phyloP scores from a whole-genome alignment of 1,284 basidiomycete species.

The Trichosporon coremiiforme region DNA sequence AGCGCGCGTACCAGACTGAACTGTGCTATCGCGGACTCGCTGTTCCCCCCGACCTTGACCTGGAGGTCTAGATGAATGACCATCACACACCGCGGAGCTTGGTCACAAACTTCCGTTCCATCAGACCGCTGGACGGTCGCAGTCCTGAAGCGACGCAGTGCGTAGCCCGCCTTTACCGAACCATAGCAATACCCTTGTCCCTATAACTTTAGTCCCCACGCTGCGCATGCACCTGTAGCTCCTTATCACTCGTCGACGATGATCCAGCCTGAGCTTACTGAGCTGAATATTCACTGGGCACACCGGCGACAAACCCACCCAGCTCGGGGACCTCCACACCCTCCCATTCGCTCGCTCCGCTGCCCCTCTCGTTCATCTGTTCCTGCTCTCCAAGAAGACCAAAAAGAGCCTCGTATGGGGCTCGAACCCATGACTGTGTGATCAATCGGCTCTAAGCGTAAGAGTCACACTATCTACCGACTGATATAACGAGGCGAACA shows the following conservation, averaged over 20 bases:
- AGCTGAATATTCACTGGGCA: too few species aligned
- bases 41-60: not conserved
- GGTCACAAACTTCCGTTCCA: too few species aligned
- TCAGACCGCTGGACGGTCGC: not conserved
- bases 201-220: too few species aligned
- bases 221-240: too few species aligned
- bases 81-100: too few species aligned
- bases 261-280: too few species aligned
- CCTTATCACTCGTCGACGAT: too few species aligned
- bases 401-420: slow-evolving; percentile 14
- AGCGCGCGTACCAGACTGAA: not conserved
- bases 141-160: not conserved
- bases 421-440: slow-evolving; percentile 14
- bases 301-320: too few species aligned
- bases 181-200: too few species aligned
- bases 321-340: not conserved
- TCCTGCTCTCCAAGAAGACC: not conserved
- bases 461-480: slow-evolving; percentile 14
- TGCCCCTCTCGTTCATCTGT: not conserved
- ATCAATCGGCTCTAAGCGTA: slow-evolving; percentile 11
- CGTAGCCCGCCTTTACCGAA: too few species aligned
- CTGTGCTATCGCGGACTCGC: not conserved
- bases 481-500: slow-evolving; percentile 13
- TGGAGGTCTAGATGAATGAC: not conserved
- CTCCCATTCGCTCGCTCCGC: not conserved